Percentiles rank a stretch among this genome's conserved stretches.
These are phyloP conservation scores for Rossbeevera mucosa DNA, from an alignment of 768 basidiomycete genomes.

Conservation along the genomic window DNA sequence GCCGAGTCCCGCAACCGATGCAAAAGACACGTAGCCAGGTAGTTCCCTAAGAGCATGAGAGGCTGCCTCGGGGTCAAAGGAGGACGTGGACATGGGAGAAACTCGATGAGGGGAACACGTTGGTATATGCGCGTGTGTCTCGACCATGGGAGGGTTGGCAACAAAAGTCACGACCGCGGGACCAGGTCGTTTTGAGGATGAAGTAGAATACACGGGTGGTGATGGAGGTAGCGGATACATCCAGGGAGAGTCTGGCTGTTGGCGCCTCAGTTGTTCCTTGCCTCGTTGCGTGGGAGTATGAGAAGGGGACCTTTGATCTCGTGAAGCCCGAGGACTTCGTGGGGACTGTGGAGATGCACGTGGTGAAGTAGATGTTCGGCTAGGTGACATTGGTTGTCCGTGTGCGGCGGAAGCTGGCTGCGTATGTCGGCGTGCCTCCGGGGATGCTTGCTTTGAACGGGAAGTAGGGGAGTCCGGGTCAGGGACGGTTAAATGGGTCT, in stretches of 20 bases:
- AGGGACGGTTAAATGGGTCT: slow-evolving; percentile 19
- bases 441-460: slow-evolving; percentile 1
- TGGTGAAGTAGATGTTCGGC: slow-evolving; percentile 1
- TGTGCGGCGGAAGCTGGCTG: slow-evolving; percentile 13
- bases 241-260: slow-evolving; percentile 25
- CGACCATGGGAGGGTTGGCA: slow-evolving; percentile 14
- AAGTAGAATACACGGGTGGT: slow-evolving; percentile 26
- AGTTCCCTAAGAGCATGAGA: slow-evolving; percentile 52
- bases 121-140: slow-evolving; percentile 8
- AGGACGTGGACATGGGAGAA: slow-evolving; percentile 23
- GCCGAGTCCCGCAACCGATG: slow-evolving; percentile 63
- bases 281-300: slow-evolving; percentile 19
- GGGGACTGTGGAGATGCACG: slow-evolving; percentile 10
- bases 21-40: slow-evolving; percentile 65
- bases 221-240: slow-evolving; percentile 27
- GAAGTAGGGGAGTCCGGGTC: slow-evolving; percentile 13
- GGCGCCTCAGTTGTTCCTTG: slow-evolving; percentile 9
- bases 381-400: slow-evolving; percentile 5
- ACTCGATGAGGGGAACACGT: slow-evolving; percentile 11
- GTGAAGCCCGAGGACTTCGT: slow-evolving; percentile 16
- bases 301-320: slow-evolving; percentile 14
- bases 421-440: slow-evolving; percentile 9
- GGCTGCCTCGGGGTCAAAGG: slow-evolving; percentile 62
- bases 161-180: slow-evolving; percentile 23
- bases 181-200: slow-evolving; percentile 25